Evolutionary conservation across 1,139 yeast species (phyloP).

Genomic region (Protomyces inouyei): DNA sequence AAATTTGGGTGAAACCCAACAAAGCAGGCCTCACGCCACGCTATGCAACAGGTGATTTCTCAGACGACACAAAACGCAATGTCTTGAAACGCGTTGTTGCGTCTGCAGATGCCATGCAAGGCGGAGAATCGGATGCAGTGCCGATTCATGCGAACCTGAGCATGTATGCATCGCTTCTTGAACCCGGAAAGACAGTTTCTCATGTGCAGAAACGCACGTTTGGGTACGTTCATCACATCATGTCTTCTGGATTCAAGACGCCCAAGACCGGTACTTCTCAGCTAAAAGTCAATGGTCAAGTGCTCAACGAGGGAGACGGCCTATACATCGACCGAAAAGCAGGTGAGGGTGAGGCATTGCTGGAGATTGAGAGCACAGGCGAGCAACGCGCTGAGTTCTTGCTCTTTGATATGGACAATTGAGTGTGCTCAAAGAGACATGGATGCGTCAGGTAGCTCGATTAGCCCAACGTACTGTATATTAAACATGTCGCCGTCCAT

Average conservation of each 20-base stretch:
- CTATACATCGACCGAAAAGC: not conserved
- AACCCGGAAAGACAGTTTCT: not conserved
- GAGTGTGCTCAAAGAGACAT: not conserved
- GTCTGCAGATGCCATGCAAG: not conserved
- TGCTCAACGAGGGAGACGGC: slow-evolving; percentile 25
- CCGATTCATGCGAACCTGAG: not conserved
- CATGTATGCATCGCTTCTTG: slow-evolving; percentile 10
- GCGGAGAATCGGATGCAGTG: not conserved
- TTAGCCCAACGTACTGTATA: not conserved
- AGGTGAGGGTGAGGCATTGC: slow-evolving; percentile 3
- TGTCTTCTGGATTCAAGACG: slow-evolving; percentile 24
- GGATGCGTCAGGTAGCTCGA: not conserved
- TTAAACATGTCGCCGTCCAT: not conserved
- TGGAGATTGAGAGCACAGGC: not conserved
- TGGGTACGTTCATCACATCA: slow-evolving; percentile 23
- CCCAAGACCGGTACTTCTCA: slow-evolving; percentile 12
- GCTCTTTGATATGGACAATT: slow-evolving; percentile 15
- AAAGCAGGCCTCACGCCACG: slow-evolving; percentile 9
- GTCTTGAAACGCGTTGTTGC: slow-evolving; percentile 12
- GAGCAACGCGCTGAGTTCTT: slow-evolving; percentile 9
- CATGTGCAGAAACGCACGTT: not conserved
- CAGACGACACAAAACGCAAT: slow-evolving; percentile 13
- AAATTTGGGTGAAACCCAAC: slow-evolving; percentile 27
- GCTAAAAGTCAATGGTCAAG: slow-evolving; percentile 18
- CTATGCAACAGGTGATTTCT: slow-evolving; percentile 19